Evolutionary conservation across 192 early-diverging fungal genomes (phyloP).

Genomic region (Coemansia sp.): DNA sequence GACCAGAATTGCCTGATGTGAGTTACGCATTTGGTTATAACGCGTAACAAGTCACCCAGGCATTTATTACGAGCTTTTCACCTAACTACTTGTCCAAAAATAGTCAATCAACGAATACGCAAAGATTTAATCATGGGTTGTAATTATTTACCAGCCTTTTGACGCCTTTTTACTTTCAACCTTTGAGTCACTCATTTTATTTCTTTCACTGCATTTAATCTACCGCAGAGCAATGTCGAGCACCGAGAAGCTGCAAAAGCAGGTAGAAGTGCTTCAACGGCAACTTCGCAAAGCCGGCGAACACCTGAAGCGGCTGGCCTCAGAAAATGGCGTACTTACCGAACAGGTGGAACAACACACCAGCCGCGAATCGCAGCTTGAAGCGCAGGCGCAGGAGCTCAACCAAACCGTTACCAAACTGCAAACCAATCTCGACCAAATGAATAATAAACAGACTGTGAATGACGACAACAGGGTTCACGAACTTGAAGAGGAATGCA

Average conservation of each 20-base stretch:
- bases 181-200: too few relatives aligned
- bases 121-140: too few relatives aligned
- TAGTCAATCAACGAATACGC: too few relatives aligned
- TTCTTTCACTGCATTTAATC: background rate
- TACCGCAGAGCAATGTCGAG: conserved; percentile 20
- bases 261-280: conserved; percentile 43
- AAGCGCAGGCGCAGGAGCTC: conserved; percentile 27
- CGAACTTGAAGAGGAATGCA: conserved; percentile 4
- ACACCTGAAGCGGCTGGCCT: conserved; percentile 50
- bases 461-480: background rate
- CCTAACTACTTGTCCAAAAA: too few relatives aligned
- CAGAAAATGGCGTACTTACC: conserved; percentile 56
- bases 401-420: background rate
- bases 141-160: too few relatives aligned
- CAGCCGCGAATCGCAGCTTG: conserved; percentile 22
- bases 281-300: conserved; percentile 56
- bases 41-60: too few relatives aligned
- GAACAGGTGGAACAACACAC: conserved; percentile 48
- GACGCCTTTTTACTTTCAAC: too few relatives aligned
- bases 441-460: background rate
- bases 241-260: conserved; percentile 47
- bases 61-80: too few relatives aligned
- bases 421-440: conserved; percentile 15
- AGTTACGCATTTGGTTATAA: too few relatives aligned
- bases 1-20: too few relatives aligned